Percentiles rank a stretch among this genome's conserved stretches.
Evolutionary conservation across 2,329 filamentous ascomycete genomes (phyloP).

Genomic region (Diaporthe batatas): DNA sequence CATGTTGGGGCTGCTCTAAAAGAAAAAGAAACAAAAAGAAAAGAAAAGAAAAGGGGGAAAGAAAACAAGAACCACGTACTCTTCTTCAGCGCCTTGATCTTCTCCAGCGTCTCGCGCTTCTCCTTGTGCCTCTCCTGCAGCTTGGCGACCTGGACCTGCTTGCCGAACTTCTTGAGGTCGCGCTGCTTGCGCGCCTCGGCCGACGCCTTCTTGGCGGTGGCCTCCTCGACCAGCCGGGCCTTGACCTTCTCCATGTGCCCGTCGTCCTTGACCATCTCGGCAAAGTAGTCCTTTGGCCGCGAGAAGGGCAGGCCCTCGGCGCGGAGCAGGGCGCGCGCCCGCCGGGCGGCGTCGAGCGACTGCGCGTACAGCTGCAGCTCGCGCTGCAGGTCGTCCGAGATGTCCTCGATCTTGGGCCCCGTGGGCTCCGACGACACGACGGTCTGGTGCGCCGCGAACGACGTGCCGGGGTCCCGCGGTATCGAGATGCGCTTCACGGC

Average conservation of each 20-base stretch:
- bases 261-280: constrained; percentile 98
- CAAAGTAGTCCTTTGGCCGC: constrained; percentile 94
- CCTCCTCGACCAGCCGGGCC: constrained; percentile 91
- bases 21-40: too few relatives aligned
- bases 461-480: constrained; percentile 73
- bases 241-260: constrained; percentile 99
- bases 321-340: constrained; percentile 80
- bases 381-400: constrained; percentile 91
- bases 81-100: constrained; percentile 94
- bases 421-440: constrained; percentile 77
- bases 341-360: constrained; percentile 81
- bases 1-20: too few relatives aligned
- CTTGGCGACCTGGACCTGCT: constrained; percentile 97
- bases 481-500: constrained; percentile 84
- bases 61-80: too few relatives aligned
- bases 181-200: constrained; percentile 91
- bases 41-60: too few relatives aligned
- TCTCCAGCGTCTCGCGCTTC: constrained; percentile 93
- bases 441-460: constrained; percentile 87
- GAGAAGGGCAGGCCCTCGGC: constrained; percentile 89
- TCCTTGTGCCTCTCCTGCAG: constrained; percentile 93
- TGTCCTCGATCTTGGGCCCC: constrained; percentile 77
- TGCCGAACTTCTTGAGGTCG: constrained; percentile 99
- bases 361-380: constrained; percentile 96
- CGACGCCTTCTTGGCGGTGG: constrained; percentile 90